Conservation (phyloP, 2,329 filamentous ascomycete genomes). For the Malbranchea cinnamomea region DNA sequence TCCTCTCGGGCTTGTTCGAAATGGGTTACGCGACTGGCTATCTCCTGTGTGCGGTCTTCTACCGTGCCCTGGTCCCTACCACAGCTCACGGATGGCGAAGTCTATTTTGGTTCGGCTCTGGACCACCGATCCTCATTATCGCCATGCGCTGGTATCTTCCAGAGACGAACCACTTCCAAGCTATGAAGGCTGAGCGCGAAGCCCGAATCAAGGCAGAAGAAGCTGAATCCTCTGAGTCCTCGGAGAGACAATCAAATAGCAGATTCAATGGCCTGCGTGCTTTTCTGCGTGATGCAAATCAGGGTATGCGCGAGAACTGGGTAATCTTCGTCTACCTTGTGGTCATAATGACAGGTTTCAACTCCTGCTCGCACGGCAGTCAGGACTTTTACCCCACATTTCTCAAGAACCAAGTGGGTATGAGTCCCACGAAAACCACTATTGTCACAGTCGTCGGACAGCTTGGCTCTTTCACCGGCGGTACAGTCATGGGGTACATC, state of each 20-base stretch:
- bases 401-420: constrained; percentile 42
- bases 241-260: neutral
- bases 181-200: constrained; percentile 19
- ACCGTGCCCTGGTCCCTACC: constrained; percentile 42
- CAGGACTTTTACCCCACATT: constrained; percentile 51
- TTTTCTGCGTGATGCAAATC: constrained; percentile 4
- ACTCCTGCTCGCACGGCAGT: constrained; percentile 62
- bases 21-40: constrained; percentile 52
- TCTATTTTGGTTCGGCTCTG: constrained; percentile 77
- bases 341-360: constrained; percentile 78
- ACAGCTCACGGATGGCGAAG: constrained; percentile 71
- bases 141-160: constrained; percentile 60
- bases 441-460: constrained; percentile 60
- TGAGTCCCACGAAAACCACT: constrained; percentile 44
- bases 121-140: constrained; percentile 68
- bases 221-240: constrained; percentile 18
- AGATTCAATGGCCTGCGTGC: constrained; percentile 5
- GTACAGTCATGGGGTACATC: constrained; percentile 49
- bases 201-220: neutral
- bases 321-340: constrained; percentile 61
- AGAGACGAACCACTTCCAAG: constrained; percentile 59
- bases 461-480: constrained; percentile 54
- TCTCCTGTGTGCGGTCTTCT: constrained; percentile 43
- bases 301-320: constrained; percentile 7
- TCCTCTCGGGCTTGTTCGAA: constrained; percentile 47